Percentiles rank a stretch among this genome's conserved stretches.
Conservation (phyloP, 768 basidiomycete genomes). For the Serpula lacrymans region DNA sequence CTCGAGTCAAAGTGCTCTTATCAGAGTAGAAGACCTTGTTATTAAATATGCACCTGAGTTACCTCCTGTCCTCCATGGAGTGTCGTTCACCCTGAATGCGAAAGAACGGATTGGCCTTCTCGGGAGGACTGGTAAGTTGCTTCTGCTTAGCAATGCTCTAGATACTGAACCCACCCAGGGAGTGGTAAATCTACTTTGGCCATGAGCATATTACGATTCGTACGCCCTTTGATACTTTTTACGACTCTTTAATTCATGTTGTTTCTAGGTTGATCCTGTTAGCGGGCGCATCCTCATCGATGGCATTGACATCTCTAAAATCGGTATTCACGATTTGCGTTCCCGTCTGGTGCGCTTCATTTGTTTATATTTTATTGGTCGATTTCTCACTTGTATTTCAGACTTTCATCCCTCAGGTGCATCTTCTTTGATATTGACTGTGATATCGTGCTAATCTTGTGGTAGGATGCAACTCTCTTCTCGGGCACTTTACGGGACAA, state of each 20-base stretch:
- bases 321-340: constrained; percentile 82
- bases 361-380: constrained; percentile 4
- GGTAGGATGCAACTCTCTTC: constrained; percentile 67
- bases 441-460: constrained; percentile 2
- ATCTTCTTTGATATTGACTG: background rate
- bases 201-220: constrained; percentile 83
- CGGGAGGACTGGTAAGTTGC: constrained; percentile 62
- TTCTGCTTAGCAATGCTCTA: background rate
- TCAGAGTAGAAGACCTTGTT: constrained; percentile 71
- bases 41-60: constrained; percentile 85
- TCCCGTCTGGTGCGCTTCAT: constrained; percentile 56
- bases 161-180: constrained; percentile 32
- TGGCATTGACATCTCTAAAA: constrained; percentile 82
- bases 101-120: constrained; percentile 76
- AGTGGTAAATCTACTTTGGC: constrained; percentile 84
- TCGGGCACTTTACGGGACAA: constrained; percentile 77
- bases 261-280: constrained; percentile 62
- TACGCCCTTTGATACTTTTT: constrained; percentile 34
- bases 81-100: constrained; percentile 70
- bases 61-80: constrained; percentile 70
- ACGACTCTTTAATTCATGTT: background rate
- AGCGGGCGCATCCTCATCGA: constrained; percentile 78
- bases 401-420: constrained; percentile 72
- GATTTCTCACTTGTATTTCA: constrained; percentile 18
- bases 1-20: constrained; percentile 50